A percentile compares a stretch with the other conserved stretches of the same genome.
These are phyloP conservation scores for Aspergillus fumigatus DNA, from an alignment of 2,329 filamentous ascomycete genomes.

Conservation along the genomic window DNA sequence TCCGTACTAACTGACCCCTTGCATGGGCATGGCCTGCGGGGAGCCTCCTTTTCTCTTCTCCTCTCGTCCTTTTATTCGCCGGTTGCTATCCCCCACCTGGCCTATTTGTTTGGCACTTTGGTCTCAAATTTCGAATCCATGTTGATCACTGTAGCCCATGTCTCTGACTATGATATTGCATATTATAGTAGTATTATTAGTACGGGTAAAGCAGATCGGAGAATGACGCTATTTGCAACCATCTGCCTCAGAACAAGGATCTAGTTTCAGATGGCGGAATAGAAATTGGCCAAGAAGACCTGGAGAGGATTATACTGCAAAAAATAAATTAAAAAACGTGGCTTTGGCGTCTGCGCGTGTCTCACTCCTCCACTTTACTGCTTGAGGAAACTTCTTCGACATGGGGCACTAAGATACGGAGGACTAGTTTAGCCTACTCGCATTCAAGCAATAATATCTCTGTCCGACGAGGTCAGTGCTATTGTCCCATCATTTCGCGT, in stretches of 20 bases:
- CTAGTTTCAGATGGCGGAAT: background rate
- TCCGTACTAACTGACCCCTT: background rate
- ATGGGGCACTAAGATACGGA: background rate
- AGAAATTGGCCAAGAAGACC: background rate
- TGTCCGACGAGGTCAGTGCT: background rate
- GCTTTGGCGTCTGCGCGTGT: conserved; percentile 13
- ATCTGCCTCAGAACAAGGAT: background rate
- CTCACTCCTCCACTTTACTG: conserved; percentile 5
- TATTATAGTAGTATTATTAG: background rate
- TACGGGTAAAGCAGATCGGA: background rate
- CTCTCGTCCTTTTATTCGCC: background rate
- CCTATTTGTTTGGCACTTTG: background rate
- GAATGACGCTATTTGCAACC: background rate
- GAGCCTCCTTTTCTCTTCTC: background rate
- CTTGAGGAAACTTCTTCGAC: conserved; percentile 14
- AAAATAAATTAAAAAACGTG: conserved; percentile 9
- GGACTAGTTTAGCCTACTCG: background rate
- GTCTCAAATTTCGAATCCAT: background rate
- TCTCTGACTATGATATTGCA: background rate
- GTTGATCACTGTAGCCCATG: background rate
- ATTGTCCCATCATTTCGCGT: too few relatives aligned
- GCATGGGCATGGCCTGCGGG: background rate
- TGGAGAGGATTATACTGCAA: background rate
- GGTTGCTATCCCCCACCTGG: background rate
- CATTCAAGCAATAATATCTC: background rate